phyloP scores from a whole-genome alignment of 768 basidiomycete genomes.

The Cantharellus cinnabarinus region DNA sequence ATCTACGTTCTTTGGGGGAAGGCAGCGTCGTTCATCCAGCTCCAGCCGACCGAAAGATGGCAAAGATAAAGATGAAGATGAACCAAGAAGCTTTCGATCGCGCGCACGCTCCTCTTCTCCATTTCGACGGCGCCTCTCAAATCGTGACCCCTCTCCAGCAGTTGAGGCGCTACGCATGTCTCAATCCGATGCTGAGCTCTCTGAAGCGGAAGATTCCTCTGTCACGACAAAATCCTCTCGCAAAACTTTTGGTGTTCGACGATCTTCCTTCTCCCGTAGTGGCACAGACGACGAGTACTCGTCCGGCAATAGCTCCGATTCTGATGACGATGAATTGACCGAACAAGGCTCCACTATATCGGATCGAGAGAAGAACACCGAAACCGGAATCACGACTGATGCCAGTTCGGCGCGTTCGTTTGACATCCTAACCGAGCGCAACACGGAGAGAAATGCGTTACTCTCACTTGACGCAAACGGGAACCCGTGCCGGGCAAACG shows the following conservation, averaged over 20 bases:
- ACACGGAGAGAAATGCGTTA: conserved; percentile 37
- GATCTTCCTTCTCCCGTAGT: conserved; percentile 9
- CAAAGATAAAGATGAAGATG: conserved; percentile 15
- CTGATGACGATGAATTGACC: conserved; percentile 8
- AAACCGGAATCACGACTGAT: neutral
- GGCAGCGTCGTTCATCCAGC: too few relatives aligned
- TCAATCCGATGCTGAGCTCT: conserved; percentile 33
- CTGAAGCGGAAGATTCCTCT: conserved; percentile 28
- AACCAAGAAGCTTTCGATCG: conserved; percentile 34
- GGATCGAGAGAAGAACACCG: conserved; percentile 8
- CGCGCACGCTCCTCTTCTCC: conserved; percentile 65
- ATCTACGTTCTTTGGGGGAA: neutral
- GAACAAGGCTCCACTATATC: neutral
- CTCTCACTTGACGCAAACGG: conserved; percentile 10
- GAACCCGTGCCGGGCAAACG: conserved; percentile 9
- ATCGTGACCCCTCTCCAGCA: conserved; percentile 28
- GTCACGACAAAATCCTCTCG: conserved; percentile 15
- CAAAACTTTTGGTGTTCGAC: conserved; percentile 3
- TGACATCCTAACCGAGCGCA: conserved; percentile 66
- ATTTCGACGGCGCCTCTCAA: conserved; percentile 47
- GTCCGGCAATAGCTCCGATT: conserved; percentile 6
- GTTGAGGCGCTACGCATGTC: conserved; percentile 35
- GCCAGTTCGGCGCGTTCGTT: conserved; percentile 17
- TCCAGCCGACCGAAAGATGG: neutral
- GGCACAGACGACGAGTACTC: conserved; percentile 12